Percentiles rank a stretch among this genome's conserved stretches.
Evolutionary conservation across 441 rosid genomes (phyloP).

Genomic region (Adansonia madagascariensis): DNA sequence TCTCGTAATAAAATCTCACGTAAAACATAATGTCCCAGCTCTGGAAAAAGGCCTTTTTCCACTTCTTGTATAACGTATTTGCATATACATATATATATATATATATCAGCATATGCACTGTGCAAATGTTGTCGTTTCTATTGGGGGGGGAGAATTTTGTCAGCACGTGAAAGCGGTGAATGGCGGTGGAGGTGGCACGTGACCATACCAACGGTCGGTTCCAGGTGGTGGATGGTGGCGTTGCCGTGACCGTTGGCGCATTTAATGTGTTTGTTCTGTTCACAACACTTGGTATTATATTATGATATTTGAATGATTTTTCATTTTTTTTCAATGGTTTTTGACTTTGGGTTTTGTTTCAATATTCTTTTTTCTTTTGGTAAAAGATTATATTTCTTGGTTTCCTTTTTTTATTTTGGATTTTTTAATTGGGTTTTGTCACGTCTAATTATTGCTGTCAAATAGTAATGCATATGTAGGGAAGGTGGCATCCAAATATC

Average conservation of each 20-base stretch:
- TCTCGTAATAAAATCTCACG: not conserved
- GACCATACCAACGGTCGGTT: not conserved
- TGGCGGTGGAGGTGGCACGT: not conserved
- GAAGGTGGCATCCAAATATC: no score
- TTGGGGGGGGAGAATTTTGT: not conserved
- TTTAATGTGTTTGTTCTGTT: not conserved
- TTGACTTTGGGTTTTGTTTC: not conserved
- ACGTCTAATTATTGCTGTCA: no score
- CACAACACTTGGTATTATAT: not conserved
- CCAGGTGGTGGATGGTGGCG: not conserved
- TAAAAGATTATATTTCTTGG: no score
- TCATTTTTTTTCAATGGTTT: not conserved
- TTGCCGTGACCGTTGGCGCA: not conserved
- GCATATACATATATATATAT: not conserved
- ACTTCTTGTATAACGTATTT: not conserved
- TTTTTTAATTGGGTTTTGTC: no score
- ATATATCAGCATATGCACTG: not conserved
- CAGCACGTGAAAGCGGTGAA: no score
- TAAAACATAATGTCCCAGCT: not conserved
- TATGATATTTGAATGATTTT: no score
- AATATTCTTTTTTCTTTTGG: not conserved
- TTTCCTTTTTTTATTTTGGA: no score
- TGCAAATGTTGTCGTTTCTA: not conserved
- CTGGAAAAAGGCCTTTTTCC: not conserved
- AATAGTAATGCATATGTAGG: no score